Evolutionary conservation across 1,284 basidiomycete species (phyloP), one percentile per base, ranked within the genome.

Genomic region (Pseudozyma hubeiensis): DNA sequence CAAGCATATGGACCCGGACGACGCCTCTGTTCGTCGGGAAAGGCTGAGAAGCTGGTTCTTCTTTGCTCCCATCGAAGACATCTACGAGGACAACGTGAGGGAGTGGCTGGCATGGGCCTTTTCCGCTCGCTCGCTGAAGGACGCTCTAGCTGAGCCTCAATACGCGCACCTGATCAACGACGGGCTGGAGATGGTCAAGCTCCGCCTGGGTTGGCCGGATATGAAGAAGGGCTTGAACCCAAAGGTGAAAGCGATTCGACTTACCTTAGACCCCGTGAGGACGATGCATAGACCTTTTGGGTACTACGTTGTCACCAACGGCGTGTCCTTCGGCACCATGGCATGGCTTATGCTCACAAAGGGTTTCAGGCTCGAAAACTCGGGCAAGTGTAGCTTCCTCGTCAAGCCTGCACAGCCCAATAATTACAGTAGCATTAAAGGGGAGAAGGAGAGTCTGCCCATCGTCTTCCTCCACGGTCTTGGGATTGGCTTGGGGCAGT

Each of bases 401-500:
- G 53, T 72, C 30, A 30, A 50, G 29, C 51, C 44, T 1, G 52
- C 64, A 1, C n/a, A 29, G 29, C 47, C 19, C 14, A 17, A 14
- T 17, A 17, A 37, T 19, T 13, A 24, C 24, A 29, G 6, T 17
- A 19, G 14, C 10, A 16, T 14, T 17, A 48, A 53, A 44, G 43
- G 9, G 17, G 48, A 34, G 24, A 34, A 40, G 34, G 40, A 53
- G 39, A 9, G 48, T 9, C 40, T 59, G 17, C 67, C 67, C 29
- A 70, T 74, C 39, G 46, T 74, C 31, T 74, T 74, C 51, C 49
- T 69, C n/a, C 70, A 74, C 51, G 70, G 70, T 39, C 58, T 74
- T n/a, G 70, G 70, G 47, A 74, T 74, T 39, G 70, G 70, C 11
- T 30, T 74, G 19, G 70, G 70, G 7, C 70, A 74, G 53, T 74